phyloP scores from a whole-genome alignment of 2,329 filamentous ascomycete genomes.

The Albifimbria verrucaria region DNA sequence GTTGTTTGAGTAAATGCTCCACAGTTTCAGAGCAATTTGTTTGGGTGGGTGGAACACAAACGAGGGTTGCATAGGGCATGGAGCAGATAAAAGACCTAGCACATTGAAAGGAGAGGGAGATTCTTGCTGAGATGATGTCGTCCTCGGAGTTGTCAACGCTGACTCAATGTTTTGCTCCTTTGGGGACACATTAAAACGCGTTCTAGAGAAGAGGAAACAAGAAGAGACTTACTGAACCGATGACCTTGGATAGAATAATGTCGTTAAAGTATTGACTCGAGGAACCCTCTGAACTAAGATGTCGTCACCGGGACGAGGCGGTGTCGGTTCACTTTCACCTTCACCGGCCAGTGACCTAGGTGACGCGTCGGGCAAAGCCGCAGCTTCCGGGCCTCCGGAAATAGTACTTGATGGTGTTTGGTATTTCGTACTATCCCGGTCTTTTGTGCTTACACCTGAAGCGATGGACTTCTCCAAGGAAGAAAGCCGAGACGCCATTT shows the following conservation, averaged over 20 bases:
- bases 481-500: constrained; percentile 25
- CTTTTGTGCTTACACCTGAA: background rate
- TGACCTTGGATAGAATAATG: constrained; percentile 23
- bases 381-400: no score
- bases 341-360: background rate
- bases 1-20: constrained; percentile 23
- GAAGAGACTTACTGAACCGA: constrained; percentile 18
- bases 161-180: constrained; percentile 9
- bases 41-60: constrained; percentile 21
- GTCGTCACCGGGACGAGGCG: constrained; percentile 11
- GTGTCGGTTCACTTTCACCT: background rate
- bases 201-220: background rate
- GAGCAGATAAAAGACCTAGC: constrained; percentile 24
- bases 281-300: constrained; percentile 22
- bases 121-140: background rate
- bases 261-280: constrained; percentile 28
- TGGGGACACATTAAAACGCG: background rate
- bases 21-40: constrained; percentile 22
- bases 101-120: constrained; percentile 1
- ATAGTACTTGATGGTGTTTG: no score
- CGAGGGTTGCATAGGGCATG: constrained; percentile 4
- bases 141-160: background rate
- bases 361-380: no score
- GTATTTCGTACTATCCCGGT: background rate
- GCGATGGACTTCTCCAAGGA: constrained; percentile 22